Evolutionary conservation across 1,284 basidiomycete species (phyloP), one percentile per base, ranked within the genome.

Genomic region (Agroathelia rolfsii): DNA sequence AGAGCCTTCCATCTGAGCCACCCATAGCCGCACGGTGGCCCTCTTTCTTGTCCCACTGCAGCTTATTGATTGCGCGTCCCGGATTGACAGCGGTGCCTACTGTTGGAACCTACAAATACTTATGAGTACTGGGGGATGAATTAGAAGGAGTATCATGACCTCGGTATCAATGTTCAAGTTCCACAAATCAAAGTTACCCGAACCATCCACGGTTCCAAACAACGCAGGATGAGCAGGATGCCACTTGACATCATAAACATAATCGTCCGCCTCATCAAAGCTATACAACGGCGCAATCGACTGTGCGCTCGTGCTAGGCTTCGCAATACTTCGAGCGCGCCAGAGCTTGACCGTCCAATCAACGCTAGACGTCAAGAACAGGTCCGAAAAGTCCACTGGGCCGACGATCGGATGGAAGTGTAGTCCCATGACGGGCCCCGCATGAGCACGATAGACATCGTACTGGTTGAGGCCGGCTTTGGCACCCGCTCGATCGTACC

Each of bases 181-280:
- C 89, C 92, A 98, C 28, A 99, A 49, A 52, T 97, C 90, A 56
- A 99, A 92, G 50, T 82, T 83, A 20, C 94, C 95, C 2, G 83
- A 82, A 0, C 92, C 95, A 54, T 98, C 93, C 2, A 90, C 95
- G 3, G 77, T 79, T 10, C 85, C 94, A 53, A 98, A 99, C 26
- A 95, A 41, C 0, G 92, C 89, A 3, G 95, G 95, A 55, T 98
- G 93, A 16, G 75, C 65, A 2, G 93, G 90, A 54, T 97, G 93
- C 95, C 95, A 99, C 51, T 81, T 84, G 30, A 92, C 92, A 58
- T 97, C 94, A 58, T 95, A 97, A n/a, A 98, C 89, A 52, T 97
- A 97, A 54, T 98, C 94, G 53, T 90, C 88, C 8, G 88, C 82
- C 56, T 96, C 93, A 46, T 98, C 93, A 47, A 96, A 95, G 26